Evolutionary conservation across 176 grass and related monocot species (phyloP).

Genomic region (Cenchrus purpureus): DNA sequence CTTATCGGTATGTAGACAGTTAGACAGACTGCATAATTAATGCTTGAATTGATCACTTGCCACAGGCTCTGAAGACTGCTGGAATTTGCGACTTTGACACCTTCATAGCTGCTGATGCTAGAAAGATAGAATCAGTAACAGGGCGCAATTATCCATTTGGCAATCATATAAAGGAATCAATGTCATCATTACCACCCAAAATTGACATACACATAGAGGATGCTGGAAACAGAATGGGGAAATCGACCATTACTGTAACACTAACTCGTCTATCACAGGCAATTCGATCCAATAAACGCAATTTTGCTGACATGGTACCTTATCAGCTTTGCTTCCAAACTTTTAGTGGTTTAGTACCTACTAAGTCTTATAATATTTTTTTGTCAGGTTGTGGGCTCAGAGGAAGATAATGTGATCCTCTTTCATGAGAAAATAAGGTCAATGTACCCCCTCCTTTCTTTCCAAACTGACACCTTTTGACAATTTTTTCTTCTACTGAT

Average conservation of each 20-base stretch:
- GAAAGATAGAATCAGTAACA: slow-evolving; percentile 87
- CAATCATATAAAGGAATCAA: slow-evolving; percentile 78
- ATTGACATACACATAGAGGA: slow-evolving; percentile 78
- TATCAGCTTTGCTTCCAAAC: slow-evolving; percentile 18
- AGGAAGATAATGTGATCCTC: slow-evolving; percentile 89
- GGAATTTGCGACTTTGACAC: slow-evolving; percentile 79
- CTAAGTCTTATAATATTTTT: slow-evolving; percentile 13
- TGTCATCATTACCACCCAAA: slow-evolving; percentile 77
- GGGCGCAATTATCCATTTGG: slow-evolving; percentile 93
- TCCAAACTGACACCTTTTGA: slow-evolving; percentile 17
- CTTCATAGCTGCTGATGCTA: slow-evolving; percentile 78
- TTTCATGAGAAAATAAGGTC: slow-evolving; percentile 97
- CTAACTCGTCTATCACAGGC: slow-evolving; percentile 60
- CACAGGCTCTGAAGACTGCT: slow-evolving; percentile 72
- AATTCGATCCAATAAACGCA: slow-evolving; percentile 59
- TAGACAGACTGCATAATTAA: slow-evolving; percentile 21
- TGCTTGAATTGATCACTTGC: slow-evolving; percentile 42
- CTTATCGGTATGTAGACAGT: slow-evolving; percentile 19
- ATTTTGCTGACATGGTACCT: slow-evolving; percentile 81
- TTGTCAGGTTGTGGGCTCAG: slow-evolving; percentile 82
- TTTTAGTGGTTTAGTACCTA: slow-evolving; percentile 41
- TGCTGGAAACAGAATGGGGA: slow-evolving; percentile 62
- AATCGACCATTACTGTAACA: slow-evolving; percentile 67
- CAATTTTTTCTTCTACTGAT: slow-evolving; percentile 36
- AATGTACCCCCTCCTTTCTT: slow-evolving; percentile 15